phyloP scores from a whole-genome alignment of 1,139 yeast genomes.

The Diutina ranongensis region DNA sequence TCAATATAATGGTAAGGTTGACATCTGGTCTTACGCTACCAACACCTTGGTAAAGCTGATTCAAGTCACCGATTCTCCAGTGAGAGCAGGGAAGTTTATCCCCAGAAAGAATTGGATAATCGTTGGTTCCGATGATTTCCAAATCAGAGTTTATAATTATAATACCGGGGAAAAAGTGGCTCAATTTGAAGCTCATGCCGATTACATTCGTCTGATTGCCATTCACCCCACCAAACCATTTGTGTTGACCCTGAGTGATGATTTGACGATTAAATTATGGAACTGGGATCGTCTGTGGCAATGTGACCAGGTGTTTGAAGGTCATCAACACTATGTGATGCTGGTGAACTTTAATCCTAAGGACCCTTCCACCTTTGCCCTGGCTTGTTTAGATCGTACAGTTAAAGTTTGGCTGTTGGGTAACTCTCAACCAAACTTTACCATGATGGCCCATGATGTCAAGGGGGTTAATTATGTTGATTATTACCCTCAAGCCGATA shows the following conservation, averaged over 20 bases:
- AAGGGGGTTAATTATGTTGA: slow-evolving; percentile 95
- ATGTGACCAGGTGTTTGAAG: slow-evolving; percentile 82
- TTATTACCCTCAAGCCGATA: slow-evolving; percentile 93
- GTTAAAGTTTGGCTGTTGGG: slow-evolving; percentile 96
- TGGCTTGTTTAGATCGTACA: slow-evolving; percentile 91
- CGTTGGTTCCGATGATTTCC: slow-evolving; percentile 93
- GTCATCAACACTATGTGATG: slow-evolving; percentile 95
- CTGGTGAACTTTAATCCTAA: slow-evolving; percentile 91
- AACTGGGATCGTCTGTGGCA: slow-evolving; percentile 95
- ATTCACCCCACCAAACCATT: slow-evolving; percentile 92
- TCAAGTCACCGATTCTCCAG: slow-evolving; percentile 91
- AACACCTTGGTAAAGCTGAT: slow-evolving; percentile 39
- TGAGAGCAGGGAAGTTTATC: slow-evolving; percentile 88
- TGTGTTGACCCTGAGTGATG: slow-evolving; percentile 84
- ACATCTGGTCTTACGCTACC: slow-evolving; percentile 90
- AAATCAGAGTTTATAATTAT: slow-evolving; percentile 83
- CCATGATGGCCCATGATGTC: slow-evolving; percentile 81
- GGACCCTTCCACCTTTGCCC: slow-evolving; percentile 95
- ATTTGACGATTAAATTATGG: slow-evolving; percentile 86
- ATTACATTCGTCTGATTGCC: slow-evolving; percentile 84
- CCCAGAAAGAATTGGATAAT: slow-evolving; percentile 97
- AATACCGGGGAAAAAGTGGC: slow-evolving; percentile 90
- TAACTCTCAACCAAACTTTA: slow-evolving; percentile 80
- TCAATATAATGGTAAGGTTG: slow-evolving; percentile 73
- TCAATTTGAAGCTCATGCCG: slow-evolving; percentile 97